phyloP scores from a whole-genome alignment of 2,329 filamentous ascomycete species.

The Diaporthe sp. region DNA sequence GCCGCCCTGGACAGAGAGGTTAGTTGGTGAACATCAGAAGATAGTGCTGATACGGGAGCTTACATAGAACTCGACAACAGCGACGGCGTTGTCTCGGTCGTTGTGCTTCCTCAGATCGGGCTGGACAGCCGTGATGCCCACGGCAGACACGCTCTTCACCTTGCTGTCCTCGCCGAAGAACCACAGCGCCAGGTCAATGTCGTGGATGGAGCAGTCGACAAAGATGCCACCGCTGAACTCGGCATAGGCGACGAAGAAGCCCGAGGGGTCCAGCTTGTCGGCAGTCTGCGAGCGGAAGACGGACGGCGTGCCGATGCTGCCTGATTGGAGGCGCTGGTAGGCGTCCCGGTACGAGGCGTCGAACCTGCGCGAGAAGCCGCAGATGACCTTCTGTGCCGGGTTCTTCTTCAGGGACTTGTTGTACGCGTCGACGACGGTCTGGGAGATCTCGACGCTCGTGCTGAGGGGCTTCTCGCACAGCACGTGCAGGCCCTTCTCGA shows the following conservation, averaged over 20 bases:
- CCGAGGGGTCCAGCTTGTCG: constrained; percentile 74
- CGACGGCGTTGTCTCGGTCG: constrained; percentile 74
- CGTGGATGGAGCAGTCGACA: constrained; percentile 79
- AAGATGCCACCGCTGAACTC: constrained; percentile 77
- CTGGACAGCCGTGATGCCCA: constrained; percentile 72
- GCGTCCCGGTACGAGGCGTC: constrained; percentile 76
- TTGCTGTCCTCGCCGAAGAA: constrained; percentile 67
- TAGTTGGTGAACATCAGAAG: background rate
- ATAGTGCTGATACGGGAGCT: background rate
- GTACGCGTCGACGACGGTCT: constrained; percentile 70
- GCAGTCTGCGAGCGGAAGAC: constrained; percentile 77
- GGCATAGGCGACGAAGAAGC: constrained; percentile 79
- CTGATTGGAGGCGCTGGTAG: constrained; percentile 63
- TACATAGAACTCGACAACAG: constrained; percentile 72
- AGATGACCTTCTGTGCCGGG: constrained; percentile 75
- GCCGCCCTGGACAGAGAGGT: constrained; percentile 56
- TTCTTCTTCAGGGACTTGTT: constrained; percentile 64
- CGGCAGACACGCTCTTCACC: constrained; percentile 69
- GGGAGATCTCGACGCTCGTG: constrained; percentile 67
- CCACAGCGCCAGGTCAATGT: constrained; percentile 77
- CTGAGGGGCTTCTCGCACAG: constrained; percentile 73
- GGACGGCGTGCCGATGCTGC: constrained; percentile 71
- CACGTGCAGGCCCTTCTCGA: constrained; percentile 67
- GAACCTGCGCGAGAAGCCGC: constrained; percentile 76
- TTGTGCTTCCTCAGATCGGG: constrained; percentile 69